Conservation (phyloP, 2,329 filamentous ascomycete species). For the Cladosporium velox region DNA sequence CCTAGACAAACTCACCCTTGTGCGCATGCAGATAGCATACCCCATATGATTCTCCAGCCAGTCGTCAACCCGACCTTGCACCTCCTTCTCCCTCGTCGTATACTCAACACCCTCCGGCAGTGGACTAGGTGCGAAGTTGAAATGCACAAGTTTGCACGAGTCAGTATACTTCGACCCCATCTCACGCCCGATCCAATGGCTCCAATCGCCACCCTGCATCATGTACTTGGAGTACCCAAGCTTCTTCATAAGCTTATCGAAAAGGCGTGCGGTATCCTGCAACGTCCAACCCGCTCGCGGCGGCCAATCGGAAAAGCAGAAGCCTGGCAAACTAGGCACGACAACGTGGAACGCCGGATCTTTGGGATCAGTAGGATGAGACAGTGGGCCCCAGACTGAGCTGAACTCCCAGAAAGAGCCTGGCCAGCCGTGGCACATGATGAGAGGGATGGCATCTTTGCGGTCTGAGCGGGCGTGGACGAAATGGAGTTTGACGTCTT, state of each 20-base stretch:
- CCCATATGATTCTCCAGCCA: conserved; percentile 45
- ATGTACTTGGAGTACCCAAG: conserved; percentile 45
- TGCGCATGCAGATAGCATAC: conserved; percentile 47
- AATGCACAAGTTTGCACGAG: conserved; percentile 44
- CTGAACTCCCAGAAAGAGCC: conserved; percentile 50
- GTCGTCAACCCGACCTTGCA: conserved; percentile 39
- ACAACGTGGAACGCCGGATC: conserved; percentile 56
- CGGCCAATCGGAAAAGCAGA: conserved; percentile 48
- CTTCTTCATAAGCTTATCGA: conserved; percentile 43
- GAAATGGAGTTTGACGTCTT: conserved; percentile 43
- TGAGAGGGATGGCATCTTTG: conserved; percentile 44
- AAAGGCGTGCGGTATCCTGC: conserved; percentile 42
- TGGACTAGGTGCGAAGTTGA: conserved; percentile 45
- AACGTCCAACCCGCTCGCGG: conserved; percentile 39
- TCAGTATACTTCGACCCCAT: conserved; percentile 39
- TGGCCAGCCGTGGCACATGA: conserved; percentile 50
- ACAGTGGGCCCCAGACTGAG: conserved; percentile 42
- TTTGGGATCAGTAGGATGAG: conserved; percentile 33
- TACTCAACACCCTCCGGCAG: conserved; percentile 37
- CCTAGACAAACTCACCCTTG: conserved; percentile 27
- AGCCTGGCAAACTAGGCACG: conserved; percentile 60
- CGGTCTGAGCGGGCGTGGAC: conserved; percentile 38
- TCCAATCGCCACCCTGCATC: conserved; percentile 47
- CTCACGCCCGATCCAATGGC: conserved; percentile 44
- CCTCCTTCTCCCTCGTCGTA: conserved; percentile 39